Conservation (phyloP, 192 early-diverging fungal genomes). For the Phlyctochytrium arcticum region DNA sequence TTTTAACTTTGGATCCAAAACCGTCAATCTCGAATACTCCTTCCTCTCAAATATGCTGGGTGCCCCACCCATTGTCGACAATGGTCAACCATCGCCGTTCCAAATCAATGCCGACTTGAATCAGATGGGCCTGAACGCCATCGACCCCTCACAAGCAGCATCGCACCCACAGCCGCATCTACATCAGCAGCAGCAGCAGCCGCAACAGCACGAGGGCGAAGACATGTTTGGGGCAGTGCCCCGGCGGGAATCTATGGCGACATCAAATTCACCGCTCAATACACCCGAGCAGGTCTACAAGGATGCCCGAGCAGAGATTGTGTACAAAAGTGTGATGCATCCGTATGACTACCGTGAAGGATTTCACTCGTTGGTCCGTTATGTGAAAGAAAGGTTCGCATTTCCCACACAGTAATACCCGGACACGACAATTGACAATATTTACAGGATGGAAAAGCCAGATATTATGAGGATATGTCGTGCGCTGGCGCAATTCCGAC, state of each 20-base stretch:
- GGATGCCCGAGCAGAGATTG: conserved; percentile 48
- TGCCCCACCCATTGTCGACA: conserved; percentile 6
- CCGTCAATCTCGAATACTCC: conserved; percentile 83
- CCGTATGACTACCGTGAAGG: conserved; percentile 92
- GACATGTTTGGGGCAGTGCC: conserved; percentile 16
- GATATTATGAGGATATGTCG: conserved; percentile 88
- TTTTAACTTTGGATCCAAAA: conserved; percentile 80
- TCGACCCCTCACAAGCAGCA: no score
- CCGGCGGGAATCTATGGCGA: conserved; percentile 35
- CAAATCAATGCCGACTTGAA: not conserved
- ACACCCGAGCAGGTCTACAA: not conserved
- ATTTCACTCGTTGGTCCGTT: conserved; percentile 84
- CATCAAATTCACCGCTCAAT: conserved; percentile 7
- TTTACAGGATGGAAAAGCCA: conserved; percentile 72
- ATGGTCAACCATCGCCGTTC: not conserved
- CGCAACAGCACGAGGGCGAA: conserved; percentile 12
- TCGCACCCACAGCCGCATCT: no score
- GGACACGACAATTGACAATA: not conserved
- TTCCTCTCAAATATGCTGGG: conserved; percentile 86
- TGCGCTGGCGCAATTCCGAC: conserved; percentile 84
- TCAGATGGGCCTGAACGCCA: not conserved
- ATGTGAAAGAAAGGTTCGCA: conserved; percentile 67
- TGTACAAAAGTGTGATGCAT: conserved; percentile 73
- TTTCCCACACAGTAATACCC: not conserved
- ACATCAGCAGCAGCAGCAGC: conserved; percentile 7